These are phyloP conservation scores for Rubus parviflorus DNA, from an alignment of 306 rosid species.

Conservation along the genomic window DNA sequence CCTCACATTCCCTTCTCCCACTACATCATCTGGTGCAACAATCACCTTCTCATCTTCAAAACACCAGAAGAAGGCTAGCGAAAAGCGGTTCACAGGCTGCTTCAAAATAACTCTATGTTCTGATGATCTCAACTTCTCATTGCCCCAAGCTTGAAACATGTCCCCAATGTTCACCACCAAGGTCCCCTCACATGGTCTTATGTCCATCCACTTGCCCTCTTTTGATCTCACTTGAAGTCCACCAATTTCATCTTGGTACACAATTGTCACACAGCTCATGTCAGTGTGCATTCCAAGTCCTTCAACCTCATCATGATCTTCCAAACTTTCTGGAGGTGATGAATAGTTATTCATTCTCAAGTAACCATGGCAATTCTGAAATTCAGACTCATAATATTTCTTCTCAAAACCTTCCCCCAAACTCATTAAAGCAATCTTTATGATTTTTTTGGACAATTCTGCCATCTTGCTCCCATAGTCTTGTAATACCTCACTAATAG, in stretches of 20 bases:
- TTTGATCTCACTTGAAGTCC: constrained; percentile 85
- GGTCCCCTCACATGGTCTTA: constrained; percentile 70
- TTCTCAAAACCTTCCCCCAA: constrained; percentile 61
- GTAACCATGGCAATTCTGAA: constrained; percentile 80
- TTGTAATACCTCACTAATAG: constrained; percentile 63
- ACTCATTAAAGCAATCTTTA: constrained; percentile 56
- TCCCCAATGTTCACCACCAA: constrained; percentile 90
- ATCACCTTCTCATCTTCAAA: constrained; percentile 75
- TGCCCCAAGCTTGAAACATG: constrained; percentile 95
- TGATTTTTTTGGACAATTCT: constrained; percentile 60
- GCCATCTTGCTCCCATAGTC: constrained; percentile 89
- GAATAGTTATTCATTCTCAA: constrained; percentile 80
- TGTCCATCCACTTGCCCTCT: constrained; percentile 81
- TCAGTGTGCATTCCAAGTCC: constrained; percentile 99
- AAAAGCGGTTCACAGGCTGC: constrained; percentile 59
- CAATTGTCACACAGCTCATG: constrained; percentile 84
- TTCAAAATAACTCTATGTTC: constrained; percentile 79
- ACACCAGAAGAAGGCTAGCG: constrained; percentile 92
- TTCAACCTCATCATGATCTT: constrained; percentile 46
- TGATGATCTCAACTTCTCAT: constrained; percentile 75
- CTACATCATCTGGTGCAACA: constrained; percentile 67
- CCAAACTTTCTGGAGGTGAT: constrained; percentile 46
- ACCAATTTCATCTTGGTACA: constrained; percentile 80
- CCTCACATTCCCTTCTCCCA: constrained; percentile 60
- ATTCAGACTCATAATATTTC: constrained; percentile 52